Percentiles rank a stretch among this genome's conserved stretches.
These are phyloP conservation scores for Globisporangium irregulare DNA, from an alignment of 352 stramenopile genomes.

Conservation along the genomic window DNA sequence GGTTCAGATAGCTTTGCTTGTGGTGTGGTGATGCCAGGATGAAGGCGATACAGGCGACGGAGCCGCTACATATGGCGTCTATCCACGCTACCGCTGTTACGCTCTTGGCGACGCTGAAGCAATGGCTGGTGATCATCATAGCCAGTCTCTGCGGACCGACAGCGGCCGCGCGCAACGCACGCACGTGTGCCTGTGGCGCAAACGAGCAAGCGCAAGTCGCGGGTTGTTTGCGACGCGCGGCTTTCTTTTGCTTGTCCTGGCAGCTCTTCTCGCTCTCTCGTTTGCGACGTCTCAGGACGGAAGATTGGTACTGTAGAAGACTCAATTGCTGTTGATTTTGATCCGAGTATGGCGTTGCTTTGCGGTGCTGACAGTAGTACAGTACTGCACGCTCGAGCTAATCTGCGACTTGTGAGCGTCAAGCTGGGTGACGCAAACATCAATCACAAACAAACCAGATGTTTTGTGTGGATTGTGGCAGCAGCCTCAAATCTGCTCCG, in stretches of 20 bases:
- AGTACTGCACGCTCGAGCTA: not conserved
- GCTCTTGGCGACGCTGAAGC: no score
- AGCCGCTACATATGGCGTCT: no score
- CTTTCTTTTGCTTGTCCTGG: not conserved
- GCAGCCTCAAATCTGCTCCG: not conserved
- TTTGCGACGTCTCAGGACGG: not conserved
- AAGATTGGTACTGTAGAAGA: not conserved
- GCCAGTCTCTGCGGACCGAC: no score
- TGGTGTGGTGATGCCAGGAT: no score
- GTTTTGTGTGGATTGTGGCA: not conserved
- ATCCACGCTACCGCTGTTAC: no score
- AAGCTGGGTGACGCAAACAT: not conserved
- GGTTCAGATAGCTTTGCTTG: not conserved
- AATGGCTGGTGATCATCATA: no score
- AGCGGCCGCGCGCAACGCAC: not conserved
- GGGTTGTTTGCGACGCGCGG: not conserved
- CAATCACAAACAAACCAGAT: not conserved
- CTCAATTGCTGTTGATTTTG: not conserved
- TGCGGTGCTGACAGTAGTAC: not conserved
- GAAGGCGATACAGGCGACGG: no score
- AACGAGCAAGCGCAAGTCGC: not conserved
- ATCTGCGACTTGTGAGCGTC: not conserved
- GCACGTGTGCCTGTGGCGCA: not conserved
- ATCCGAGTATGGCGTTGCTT: not conserved
- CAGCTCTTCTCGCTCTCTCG: not conserved